phyloP scores from a whole-genome alignment of 1,284 basidiomycete species.

The Pholiota adiposa region DNA sequence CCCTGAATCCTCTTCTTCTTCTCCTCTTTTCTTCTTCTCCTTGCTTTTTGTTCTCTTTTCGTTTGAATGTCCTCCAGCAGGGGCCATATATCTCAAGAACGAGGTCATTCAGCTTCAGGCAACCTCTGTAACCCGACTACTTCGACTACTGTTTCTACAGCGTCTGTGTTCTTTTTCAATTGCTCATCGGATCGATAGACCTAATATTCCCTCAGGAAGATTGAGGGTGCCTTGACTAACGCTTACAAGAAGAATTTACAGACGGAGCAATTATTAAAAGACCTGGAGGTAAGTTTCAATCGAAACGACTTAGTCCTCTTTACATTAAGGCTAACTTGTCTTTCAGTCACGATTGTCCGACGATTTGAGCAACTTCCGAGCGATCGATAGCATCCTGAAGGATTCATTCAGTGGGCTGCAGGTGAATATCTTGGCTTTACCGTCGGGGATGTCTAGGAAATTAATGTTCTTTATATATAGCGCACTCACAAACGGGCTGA shows the following conservation, averaged over 20 bases:
- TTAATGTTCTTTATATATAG: constrained; percentile 37
- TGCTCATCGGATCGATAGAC: not conserved
- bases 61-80: constrained; percentile 27
- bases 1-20: constrained; percentile 9
- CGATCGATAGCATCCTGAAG: constrained; percentile 67
- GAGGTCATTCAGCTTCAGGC: constrained; percentile 14
- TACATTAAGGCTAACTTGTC: constrained; percentile 8
- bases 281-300: constrained; percentile 59
- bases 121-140: constrained; percentile 14
- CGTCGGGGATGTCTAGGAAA: constrained; percentile 1
- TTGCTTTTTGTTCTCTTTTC: constrained; percentile 18
- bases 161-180: constrained; percentile 24
- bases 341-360: constrained; percentile 63
- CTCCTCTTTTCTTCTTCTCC: constrained; percentile 14
- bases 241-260: constrained; percentile 54
- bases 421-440: constrained; percentile 38
- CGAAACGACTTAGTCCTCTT: constrained; percentile 1
- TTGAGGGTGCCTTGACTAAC: constrained; percentile 51
- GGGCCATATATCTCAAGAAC: constrained; percentile 19
- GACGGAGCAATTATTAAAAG: constrained; percentile 69
- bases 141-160: constrained; percentile 27
- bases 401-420: constrained; percentile 62
- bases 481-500: constrained; percentile 60
- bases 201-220: constrained; percentile 33
- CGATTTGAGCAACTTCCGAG: constrained; percentile 70